A percentile compares a stretch with the other conserved stretches of the same genome.
Evolutionary conservation across 106 monocot species (phyloP).

Genomic region (Dendrobium catenatum): DNA sequence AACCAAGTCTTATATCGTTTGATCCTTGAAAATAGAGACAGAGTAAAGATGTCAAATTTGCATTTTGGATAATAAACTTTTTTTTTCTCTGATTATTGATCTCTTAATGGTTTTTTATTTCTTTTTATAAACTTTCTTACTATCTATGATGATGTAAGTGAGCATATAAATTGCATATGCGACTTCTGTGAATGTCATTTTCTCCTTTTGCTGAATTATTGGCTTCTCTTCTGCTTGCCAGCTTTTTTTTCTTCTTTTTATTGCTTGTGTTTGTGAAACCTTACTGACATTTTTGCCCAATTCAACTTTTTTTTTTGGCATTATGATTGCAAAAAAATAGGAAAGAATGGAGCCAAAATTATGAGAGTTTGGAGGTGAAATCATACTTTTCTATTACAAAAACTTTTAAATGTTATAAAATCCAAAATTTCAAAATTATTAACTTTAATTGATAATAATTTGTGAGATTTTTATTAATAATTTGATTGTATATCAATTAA

Average conservation of each 20-base stretch:
- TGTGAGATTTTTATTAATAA: too few relatives aligned
- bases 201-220: conserved; percentile 2
- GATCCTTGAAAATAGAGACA: too few relatives aligned
- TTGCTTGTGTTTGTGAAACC: neutral
- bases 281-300: neutral
- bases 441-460: too few relatives aligned
- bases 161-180: neutral
- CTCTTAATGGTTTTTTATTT: neutral
- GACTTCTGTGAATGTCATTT: neutral
- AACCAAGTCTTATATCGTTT: neutral
- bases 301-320: too few relatives aligned
- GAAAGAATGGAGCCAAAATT: too few relatives aligned
- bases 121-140: neutral
- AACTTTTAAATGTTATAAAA: too few relatives aligned
- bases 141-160: neutral
- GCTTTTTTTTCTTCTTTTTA: neutral
- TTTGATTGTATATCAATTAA: too few relatives aligned
- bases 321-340: too few relatives aligned
- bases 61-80: neutral
- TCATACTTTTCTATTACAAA: too few relatives aligned
- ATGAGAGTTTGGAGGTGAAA: too few relatives aligned
- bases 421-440: too few relatives aligned
- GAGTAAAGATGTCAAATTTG: neutral
- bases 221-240: neutral
- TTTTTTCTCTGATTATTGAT: neutral